Percentiles rank a stretch among this genome's conserved stretches.
Conservation (phyloP, 2,329 filamentous ascomycete genomes). For the Nemania sp. region DNA sequence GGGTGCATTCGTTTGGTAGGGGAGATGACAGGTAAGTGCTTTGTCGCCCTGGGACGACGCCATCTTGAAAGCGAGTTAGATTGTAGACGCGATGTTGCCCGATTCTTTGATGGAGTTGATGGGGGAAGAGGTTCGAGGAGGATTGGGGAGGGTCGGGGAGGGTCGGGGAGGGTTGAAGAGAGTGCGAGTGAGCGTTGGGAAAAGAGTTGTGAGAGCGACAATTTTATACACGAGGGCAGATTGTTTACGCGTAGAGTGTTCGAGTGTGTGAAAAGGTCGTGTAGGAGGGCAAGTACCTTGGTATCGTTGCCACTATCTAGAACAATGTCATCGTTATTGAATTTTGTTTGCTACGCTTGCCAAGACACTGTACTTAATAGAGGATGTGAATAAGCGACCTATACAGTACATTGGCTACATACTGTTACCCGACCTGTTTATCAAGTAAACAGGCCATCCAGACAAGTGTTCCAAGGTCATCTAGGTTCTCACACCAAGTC, state of each 20-base stretch:
- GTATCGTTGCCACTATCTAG: conserved; percentile 3
- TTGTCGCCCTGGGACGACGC: conserved; percentile 14
- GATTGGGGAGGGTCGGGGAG: too few species aligned
- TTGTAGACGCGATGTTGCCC: not conserved
- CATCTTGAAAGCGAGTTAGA: conserved; percentile 10
- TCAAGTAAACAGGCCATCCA: conserved; percentile 52
- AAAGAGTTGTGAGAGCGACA: not conserved
- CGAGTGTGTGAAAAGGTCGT: not conserved
- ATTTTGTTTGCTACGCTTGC: conserved; percentile 14
- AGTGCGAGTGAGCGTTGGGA: not conserved
- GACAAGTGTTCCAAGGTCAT: conserved; percentile 46
- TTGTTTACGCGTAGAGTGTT: not conserved
- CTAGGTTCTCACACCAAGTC: conserved; percentile 46
- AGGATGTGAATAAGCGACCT: not conserved
- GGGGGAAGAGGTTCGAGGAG: too few species aligned
- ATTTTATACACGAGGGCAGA: not conserved
- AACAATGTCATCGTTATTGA: conserved; percentile 3
- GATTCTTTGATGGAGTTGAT: not conserved
- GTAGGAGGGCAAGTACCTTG: not conserved
- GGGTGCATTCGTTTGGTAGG: not conserved
- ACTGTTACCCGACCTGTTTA: not conserved
- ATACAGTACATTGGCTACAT: not conserved
- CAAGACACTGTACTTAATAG: not conserved
- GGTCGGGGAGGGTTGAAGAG: not conserved
- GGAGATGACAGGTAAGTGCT: conserved; percentile 24